phyloP scores from a whole-genome alignment of 371 early-diverging fungal species.

The Rhizopus delemar region DNA sequence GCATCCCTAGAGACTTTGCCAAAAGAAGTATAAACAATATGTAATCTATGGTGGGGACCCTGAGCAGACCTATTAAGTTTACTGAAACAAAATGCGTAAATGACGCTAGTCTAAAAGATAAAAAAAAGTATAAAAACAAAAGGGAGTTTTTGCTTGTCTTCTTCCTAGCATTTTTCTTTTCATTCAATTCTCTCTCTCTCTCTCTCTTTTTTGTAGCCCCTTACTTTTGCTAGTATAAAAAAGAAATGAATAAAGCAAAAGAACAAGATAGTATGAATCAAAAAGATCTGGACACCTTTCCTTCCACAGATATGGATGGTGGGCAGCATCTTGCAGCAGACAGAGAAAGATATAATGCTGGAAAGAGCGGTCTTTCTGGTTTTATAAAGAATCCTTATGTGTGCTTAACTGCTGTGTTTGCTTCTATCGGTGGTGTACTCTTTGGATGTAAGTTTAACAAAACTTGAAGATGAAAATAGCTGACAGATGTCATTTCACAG shows the following conservation, averaged over 20 bases:
- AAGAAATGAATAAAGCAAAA: not conserved
- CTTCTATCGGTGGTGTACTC: slow-evolving; percentile 47
- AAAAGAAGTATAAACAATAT: no score
- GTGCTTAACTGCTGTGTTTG: slow-evolving; percentile 41
- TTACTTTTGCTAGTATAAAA: not conserved
- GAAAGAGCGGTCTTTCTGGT: slow-evolving; percentile 29
- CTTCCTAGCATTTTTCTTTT: no score
- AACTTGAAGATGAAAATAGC: not conserved
- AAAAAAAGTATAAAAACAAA: no score
- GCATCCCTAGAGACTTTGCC: no score
- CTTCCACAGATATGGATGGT: not conserved
- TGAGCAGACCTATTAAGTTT: no score
- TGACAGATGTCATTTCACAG: slow-evolving; percentile 7
- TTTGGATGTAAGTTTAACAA: slow-evolving; percentile 39
- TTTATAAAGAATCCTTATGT: slow-evolving; percentile 45
- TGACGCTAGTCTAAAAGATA: no score
- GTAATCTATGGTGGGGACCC: no score
- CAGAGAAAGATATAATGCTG: not conserved
- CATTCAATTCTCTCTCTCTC: no score
- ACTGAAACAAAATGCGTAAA: no score
- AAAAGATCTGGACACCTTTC: not conserved
- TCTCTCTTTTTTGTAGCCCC: no score
- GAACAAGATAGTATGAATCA: slow-evolving; percentile 5
- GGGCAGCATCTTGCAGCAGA: not conserved
- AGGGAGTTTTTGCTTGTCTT: no score